phyloP scores from a whole-genome alignment of 2,329 filamentous ascomycete species.

The Fusarium irregulare region DNA sequence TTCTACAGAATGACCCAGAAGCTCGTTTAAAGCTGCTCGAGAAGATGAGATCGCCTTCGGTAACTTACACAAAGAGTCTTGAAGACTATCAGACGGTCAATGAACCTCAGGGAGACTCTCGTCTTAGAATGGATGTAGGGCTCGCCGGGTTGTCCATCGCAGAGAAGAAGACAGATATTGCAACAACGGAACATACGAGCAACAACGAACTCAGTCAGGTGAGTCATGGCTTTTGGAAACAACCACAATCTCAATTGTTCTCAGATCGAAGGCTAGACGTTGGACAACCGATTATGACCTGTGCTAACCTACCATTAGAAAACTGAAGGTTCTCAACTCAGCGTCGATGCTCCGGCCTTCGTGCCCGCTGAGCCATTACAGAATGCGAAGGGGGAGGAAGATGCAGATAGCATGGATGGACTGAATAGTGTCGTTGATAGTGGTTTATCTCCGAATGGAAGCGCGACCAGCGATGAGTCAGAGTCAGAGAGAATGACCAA shows the following conservation, averaged over 20 bases:
- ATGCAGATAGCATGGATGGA: not conserved
- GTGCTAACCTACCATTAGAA: not conserved
- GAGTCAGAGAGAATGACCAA: not conserved
- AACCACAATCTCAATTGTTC: not conserved
- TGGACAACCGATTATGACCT: not conserved
- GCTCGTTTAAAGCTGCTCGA: not conserved
- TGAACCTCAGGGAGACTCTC: accelerated
- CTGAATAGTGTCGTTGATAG: not conserved
- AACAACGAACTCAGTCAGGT: accelerated
- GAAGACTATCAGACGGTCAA: not conserved
- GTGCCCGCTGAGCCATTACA: not conserved
- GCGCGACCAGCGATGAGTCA: not conserved
- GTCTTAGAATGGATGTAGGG: not conserved
- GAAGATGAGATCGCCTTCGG: not conserved
- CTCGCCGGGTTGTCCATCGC: not conserved
- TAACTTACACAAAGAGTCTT: accelerated
- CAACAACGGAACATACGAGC: not conserved
- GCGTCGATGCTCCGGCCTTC: not conserved
- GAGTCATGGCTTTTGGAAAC: accelerated
- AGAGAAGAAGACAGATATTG: not conserved
- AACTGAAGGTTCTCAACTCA: not conserved
- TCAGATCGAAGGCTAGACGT: not conserved
- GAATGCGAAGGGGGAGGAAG: not conserved
- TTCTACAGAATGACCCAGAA: not conserved
- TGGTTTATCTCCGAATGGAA: not conserved